Conservation (phyloP, 2,329 filamentous ascomycete species). For the Cytospora mali region DNA sequence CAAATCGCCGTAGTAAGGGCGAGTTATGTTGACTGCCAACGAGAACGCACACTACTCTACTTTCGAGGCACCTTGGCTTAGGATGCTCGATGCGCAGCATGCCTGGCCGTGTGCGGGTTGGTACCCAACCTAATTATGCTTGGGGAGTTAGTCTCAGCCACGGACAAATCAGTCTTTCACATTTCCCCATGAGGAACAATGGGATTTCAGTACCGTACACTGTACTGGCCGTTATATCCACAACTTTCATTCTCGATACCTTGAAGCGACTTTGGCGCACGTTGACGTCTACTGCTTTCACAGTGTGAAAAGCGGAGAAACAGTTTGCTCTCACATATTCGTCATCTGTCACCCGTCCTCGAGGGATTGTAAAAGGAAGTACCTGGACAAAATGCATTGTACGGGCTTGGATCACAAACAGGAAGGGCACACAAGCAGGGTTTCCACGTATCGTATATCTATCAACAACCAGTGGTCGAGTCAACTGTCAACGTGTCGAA, state of each 20-base stretch:
- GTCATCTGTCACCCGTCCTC: constrained; percentile 7
- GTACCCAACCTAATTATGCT: neutral
- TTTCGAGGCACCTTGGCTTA: neutral
- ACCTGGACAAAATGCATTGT: constrained; percentile 12
- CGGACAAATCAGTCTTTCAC: neutral
- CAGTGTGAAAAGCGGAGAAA: neutral
- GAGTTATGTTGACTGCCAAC: neutral
- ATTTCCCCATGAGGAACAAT: neutral
- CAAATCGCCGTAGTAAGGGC: neutral
- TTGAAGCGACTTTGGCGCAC: neutral
- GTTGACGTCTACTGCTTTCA: neutral
- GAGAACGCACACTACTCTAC: neutral
- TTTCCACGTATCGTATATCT: constrained; percentile 4
- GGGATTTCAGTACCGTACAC: neutral
- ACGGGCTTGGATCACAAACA: constrained; percentile 5
- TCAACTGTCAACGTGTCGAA: constrained; percentile 2
- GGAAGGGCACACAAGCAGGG: constrained; percentile 14
- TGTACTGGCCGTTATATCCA: neutral
- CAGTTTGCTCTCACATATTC: constrained; percentile 4
- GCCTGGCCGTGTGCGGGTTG: neutral
- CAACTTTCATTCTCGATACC: neutral
- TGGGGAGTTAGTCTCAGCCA: neutral
- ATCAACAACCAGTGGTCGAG: constrained; percentile 12
- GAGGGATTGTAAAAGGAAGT: constrained; percentile 5
- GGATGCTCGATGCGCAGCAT: neutral